Percentiles rank a stretch among this genome's conserved stretches.
Evolutionary conservation across 495 filamentous ascomycete genomes (phyloP).

Genomic region (Hamigera avellanea): DNA sequence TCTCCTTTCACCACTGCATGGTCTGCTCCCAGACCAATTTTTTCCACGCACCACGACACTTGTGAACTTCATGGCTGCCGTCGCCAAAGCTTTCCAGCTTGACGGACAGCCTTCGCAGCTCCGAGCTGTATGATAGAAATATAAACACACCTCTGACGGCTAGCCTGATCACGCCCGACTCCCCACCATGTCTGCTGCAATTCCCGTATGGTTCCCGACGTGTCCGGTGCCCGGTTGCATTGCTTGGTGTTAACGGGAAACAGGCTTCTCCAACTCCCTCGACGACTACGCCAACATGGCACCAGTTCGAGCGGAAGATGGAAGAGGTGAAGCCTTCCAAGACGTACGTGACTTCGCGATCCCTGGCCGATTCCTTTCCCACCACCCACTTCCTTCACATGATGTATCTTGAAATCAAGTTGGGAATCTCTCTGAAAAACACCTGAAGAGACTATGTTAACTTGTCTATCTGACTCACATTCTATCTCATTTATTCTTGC

Average conservation of each 20-base stretch:
- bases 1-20: constrained; percentile 7
- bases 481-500: constrained; percentile 5
- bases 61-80: constrained; percentile 15
- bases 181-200: constrained; percentile 25
- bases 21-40: not conserved
- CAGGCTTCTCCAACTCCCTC: constrained; percentile 56
- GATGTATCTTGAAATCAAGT: constrained; percentile 82
- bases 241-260: constrained; percentile 29
- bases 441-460: constrained; percentile 78
- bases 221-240: constrained; percentile 19
- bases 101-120: constrained; percentile 12
- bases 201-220: constrained; percentile 33
- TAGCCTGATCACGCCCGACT: constrained; percentile 1
- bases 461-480: constrained; percentile 56
- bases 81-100: constrained; percentile 20
- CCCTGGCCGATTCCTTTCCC: constrained; percentile 24
- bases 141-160: constrained; percentile 3
- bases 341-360: constrained; percentile 38
- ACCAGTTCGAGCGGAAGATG: constrained; percentile 65
- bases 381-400: constrained; percentile 37
- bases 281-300: constrained; percentile 54
- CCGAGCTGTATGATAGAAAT: constrained; percentile 3
- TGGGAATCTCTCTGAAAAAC: constrained; percentile 99
- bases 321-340: constrained; percentile 83
- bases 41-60: not conserved